Evolutionary conservation across 179 eudicot species (phyloP).

Genomic region (Spinacia oleracea): DNA sequence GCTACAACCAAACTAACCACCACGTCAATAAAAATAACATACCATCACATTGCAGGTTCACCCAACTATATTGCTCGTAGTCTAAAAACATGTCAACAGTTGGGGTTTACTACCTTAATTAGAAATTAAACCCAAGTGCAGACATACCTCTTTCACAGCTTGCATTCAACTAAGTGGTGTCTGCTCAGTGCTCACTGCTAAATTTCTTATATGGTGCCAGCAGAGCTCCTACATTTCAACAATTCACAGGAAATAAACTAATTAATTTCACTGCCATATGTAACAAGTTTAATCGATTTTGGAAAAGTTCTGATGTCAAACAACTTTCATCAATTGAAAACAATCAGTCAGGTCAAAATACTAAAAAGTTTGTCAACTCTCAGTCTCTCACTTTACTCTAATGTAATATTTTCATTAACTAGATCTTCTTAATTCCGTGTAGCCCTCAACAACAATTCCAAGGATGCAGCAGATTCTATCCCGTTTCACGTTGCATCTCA

Average conservation of each 20-base stretch:
- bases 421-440: background rate
- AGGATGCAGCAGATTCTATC: background rate
- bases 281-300: background rate
- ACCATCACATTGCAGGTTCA: constrained; percentile 18
- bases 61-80: background rate
- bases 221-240: constrained; percentile 25
- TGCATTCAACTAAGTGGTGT: constrained; percentile 21
- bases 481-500: background rate
- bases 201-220: background rate
- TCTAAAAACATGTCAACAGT: background rate
- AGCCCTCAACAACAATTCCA: background rate
- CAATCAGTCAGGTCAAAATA: background rate
- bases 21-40: background rate
- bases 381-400: background rate
- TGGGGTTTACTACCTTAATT: background rate
- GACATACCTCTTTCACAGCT: constrained; percentile 23
- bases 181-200: too few species aligned
- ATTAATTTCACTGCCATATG: constrained; percentile 8
- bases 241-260: background rate
- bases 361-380: background rate
- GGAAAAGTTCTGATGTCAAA: background rate
- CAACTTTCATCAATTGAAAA: background rate
- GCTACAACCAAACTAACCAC: background rate
- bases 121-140: constrained; percentile 12
- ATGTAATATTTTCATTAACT: background rate